These are phyloP conservation scores for Metschnikowia noctiluminum DNA, from an alignment of 805 yeast genomes.

Conservation along the genomic window DNA sequence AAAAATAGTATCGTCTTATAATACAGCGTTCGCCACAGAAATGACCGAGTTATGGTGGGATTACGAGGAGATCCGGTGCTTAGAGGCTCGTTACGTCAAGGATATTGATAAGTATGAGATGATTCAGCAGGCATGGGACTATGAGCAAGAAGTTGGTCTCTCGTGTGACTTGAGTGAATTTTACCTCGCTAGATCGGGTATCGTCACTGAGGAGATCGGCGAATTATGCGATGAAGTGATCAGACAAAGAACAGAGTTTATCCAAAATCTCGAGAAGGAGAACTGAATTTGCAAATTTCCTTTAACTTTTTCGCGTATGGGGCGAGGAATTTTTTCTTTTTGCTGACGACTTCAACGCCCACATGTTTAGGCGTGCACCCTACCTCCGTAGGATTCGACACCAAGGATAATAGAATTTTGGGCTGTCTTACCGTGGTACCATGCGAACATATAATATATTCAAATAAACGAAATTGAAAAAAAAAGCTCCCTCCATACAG, in stretches of 20 bases:
- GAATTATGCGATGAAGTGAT: constrained; percentile 56
- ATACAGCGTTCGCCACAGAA: constrained; percentile 57
- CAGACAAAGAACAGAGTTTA: constrained; percentile 17
- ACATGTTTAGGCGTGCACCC: too few relatives aligned
- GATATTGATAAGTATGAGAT: constrained; percentile 92
- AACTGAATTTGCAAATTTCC: background rate
- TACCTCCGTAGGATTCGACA: too few relatives aligned
- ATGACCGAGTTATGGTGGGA: constrained; percentile 77
- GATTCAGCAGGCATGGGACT: constrained; percentile 78
- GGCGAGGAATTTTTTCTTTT: too few relatives aligned
- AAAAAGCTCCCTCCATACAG: too few relatives aligned
- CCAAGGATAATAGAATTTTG: too few relatives aligned
- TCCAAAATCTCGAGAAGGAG: constrained; percentile 2
- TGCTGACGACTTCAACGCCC: too few relatives aligned
- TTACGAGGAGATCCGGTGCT: constrained; percentile 77
- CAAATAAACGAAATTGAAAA: too few relatives aligned
- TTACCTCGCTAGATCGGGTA: constrained; percentile 54
- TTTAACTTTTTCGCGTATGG: too few relatives aligned
- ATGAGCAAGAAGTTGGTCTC: constrained; percentile 64
- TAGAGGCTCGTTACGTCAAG: constrained; percentile 87
- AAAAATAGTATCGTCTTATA: constrained; percentile 61
- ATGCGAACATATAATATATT: too few relatives aligned
- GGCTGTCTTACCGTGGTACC: too few relatives aligned
- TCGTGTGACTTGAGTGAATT: constrained; percentile 65
- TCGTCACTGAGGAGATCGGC: constrained; percentile 70